Conservation (phyloP, 2,329 filamentous ascomycete species). For the Fusarium acutatum region DNA sequence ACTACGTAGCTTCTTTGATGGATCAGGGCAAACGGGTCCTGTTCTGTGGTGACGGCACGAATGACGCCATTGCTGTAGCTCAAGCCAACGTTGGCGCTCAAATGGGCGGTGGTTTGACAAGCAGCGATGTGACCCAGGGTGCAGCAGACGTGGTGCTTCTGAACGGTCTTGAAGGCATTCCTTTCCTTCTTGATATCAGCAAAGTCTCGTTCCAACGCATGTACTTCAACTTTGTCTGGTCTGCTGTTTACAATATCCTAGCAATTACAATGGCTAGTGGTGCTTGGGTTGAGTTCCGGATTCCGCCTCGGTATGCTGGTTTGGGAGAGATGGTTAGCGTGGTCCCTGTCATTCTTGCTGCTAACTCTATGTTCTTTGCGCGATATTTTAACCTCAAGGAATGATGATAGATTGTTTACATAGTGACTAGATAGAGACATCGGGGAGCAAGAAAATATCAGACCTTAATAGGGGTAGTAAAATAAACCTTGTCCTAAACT, state of each 20-base stretch:
- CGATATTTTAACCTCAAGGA: background rate
- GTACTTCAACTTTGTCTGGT: slow-evolving; percentile 15
- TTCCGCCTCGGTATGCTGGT: background rate
- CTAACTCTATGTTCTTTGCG: background rate
- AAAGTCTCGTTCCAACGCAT: background rate
- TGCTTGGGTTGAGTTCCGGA: slow-evolving; percentile 2
- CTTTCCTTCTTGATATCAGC: slow-evolving; percentile 5
- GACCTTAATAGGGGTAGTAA: too few relatives aligned
- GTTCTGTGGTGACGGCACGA: background rate
- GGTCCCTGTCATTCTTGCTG: background rate
- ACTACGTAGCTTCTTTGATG: background rate
- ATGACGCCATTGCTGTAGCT: background rate
- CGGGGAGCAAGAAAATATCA: too few relatives aligned
- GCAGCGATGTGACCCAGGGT: slow-evolving; percentile 1
- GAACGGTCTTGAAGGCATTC: background rate
- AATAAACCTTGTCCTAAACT: too few relatives aligned
- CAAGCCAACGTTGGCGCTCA: background rate
- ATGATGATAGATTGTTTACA: too few relatives aligned
- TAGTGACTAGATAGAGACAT: too few relatives aligned
- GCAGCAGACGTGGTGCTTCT: background rate
- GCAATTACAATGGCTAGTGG: slow-evolving; percentile 11
- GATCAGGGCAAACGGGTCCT: background rate
- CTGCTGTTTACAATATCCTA: background rate
- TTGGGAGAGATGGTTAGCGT: slow-evolving; percentile 15
- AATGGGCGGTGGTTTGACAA: background rate